Conservation (phyloP, 805 yeast species). For the Teunomyces kruisii region DNA sequence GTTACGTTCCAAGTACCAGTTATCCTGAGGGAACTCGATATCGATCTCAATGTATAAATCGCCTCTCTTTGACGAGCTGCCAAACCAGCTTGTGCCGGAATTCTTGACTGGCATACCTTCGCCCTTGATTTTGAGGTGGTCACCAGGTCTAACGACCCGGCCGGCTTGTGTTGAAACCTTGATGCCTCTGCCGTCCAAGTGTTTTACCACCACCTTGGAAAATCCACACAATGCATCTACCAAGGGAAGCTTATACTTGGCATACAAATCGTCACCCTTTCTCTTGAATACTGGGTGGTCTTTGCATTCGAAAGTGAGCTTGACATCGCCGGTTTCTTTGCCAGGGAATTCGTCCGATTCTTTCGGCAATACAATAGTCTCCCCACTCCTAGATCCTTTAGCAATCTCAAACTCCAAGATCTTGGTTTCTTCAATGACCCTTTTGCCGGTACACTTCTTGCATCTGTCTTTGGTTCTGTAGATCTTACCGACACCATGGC, state of each 20-base stretch:
- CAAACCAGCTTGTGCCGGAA: slow-evolving; percentile 28
- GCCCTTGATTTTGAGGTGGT: slow-evolving; percentile 56
- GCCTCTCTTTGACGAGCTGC: slow-evolving; percentile 45
- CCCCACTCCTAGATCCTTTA: slow-evolving; percentile 67
- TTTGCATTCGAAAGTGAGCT: slow-evolving; percentile 56
- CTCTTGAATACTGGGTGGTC: slow-evolving; percentile 52
- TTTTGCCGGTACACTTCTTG: slow-evolving; percentile 69
- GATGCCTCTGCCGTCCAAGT: slow-evolving; percentile 77
- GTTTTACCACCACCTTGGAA: slow-evolving; percentile 59
- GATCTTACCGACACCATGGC: slow-evolving; percentile 69
- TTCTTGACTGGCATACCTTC: slow-evolving; percentile 81
- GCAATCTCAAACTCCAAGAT: slow-evolving; percentile 74
- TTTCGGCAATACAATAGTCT: slow-evolving; percentile 56
- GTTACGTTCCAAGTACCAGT: slow-evolving; percentile 76
- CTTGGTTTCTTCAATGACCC: slow-evolving; percentile 62
- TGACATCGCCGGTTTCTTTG: slow-evolving; percentile 73
- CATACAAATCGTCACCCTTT: slow-evolving; percentile 62
- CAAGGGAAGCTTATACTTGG: slow-evolving; percentile 60
- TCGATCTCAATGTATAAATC: slow-evolving; percentile 69
- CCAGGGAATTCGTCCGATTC: slow-evolving; percentile 82
- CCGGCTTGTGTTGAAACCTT: slow-evolving; percentile 69
- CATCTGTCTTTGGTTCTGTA: slow-evolving; percentile 70
- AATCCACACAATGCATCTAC: slow-evolving; percentile 88
- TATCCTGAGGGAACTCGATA: slow-evolving; percentile 79
- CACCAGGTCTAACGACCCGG: slow-evolving; percentile 77